phyloP scores from a whole-genome alignment of 116 monocot species.

The Dioscorea cayenensis region DNA sequence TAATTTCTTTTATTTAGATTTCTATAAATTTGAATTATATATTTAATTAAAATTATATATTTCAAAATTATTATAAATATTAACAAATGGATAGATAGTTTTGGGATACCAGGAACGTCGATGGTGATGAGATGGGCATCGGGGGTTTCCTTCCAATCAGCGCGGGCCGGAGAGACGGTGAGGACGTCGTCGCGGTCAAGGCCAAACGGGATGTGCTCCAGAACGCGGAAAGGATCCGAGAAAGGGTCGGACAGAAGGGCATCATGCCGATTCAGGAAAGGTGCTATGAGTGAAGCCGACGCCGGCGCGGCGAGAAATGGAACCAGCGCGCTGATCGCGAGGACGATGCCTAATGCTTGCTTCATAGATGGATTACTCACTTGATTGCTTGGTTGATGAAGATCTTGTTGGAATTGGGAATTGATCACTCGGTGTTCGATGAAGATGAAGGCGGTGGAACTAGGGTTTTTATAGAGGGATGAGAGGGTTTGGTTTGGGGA shows the following conservation, averaged over 20 bases:
- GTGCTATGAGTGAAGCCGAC: slow-evolving; percentile 11
- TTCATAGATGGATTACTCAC: neutral
- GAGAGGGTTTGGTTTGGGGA: too few species aligned
- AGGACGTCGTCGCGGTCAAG: slow-evolving; percentile 37
- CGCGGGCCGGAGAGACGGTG: slow-evolving; percentile 24
- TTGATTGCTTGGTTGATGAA: too few species aligned
- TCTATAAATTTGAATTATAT: too few species aligned
- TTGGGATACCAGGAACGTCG: slow-evolving; percentile 50
- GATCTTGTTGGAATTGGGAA: too few species aligned
- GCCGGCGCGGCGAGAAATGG: neutral
- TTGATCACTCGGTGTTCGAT: too few species aligned
- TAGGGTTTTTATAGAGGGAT: too few species aligned
- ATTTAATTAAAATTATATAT: too few species aligned
- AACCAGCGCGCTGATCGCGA: neutral
- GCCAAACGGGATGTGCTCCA: slow-evolving; percentile 61
- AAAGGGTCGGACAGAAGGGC: slow-evolving; percentile 10
- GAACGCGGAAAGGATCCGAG: slow-evolving; percentile 46
- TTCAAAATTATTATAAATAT: too few species aligned
- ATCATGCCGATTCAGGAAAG: slow-evolving; percentile 23
- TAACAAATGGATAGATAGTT: too few species aligned
- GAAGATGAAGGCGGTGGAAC: too few species aligned
- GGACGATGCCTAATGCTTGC: neutral
- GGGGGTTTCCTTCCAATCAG: slow-evolving; percentile 78
- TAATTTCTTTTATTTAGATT: too few species aligned
- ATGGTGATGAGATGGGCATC: slow-evolving; percentile 43